These are phyloP conservation scores for Urostyla sp. DNA, from an alignment of 73 alveolate species.

Conservation along the genomic window DNA sequence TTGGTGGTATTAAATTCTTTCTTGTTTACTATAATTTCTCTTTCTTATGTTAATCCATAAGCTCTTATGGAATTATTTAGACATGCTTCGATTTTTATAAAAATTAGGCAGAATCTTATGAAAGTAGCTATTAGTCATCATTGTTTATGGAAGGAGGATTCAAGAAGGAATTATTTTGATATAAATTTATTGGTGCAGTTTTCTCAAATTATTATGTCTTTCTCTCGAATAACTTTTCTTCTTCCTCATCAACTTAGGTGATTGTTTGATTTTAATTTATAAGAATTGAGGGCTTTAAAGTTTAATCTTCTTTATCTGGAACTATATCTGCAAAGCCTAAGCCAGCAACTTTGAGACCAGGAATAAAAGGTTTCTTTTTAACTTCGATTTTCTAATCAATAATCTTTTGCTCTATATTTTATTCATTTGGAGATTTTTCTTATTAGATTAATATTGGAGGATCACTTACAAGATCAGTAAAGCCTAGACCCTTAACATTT, in stretches of 20 bases:
- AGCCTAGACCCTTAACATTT: constrained; percentile 28
- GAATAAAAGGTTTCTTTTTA: background rate
- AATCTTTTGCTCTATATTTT: too few species aligned
- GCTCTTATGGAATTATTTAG: constrained; percentile 14
- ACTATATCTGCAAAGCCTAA: constrained; percentile 36
- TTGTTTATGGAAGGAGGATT: background rate
- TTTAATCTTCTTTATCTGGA: constrained; percentile 31
- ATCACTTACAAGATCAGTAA: constrained; percentile 10
- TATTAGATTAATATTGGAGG: too few species aligned
- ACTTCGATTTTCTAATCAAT: too few species aligned
- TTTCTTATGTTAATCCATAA: constrained; percentile 18
- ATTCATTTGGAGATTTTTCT: too few species aligned
- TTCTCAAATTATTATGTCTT: constrained; percentile 53
- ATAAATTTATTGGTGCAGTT: constrained; percentile 51
- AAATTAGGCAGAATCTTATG: constrained; percentile 26
- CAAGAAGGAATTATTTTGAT: too few species aligned
- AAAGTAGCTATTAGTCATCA: background rate
- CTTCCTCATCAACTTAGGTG: background rate
- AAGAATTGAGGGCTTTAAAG: background rate
- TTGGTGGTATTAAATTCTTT: constrained; percentile 12
- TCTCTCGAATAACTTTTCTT: constrained; percentile 18
- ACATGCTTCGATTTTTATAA: background rate
- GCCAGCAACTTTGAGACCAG: constrained; percentile 37
- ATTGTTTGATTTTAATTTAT: constrained; percentile 10
- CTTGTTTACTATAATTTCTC: background rate